phyloP scores from a whole-genome alignment of 306 rosid genomes.

The Canavalia gladiata region DNA sequence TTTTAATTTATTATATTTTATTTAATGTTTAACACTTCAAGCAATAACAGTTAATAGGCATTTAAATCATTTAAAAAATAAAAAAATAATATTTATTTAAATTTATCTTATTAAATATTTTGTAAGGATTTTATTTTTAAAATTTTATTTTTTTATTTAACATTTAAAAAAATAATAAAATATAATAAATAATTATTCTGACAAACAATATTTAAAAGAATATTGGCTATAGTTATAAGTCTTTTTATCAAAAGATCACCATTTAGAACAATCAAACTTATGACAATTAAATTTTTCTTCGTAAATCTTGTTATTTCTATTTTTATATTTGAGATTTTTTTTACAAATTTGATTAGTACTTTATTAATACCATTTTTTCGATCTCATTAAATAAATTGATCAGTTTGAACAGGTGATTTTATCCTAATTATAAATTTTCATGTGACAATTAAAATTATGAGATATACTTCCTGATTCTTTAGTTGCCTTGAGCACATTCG shows the following conservation, averaged over 20 bases:
- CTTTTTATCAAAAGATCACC: conserved; percentile 21
- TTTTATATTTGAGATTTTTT: conserved; percentile 2
- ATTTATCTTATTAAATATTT: no score
- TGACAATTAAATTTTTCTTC: neutral
- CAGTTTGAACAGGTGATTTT: neutral
- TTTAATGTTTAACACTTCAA: no score
- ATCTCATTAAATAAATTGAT: conserved; percentile 37
- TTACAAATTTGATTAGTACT: conserved; percentile 1
- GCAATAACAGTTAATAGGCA: no score
- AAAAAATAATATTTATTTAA: no score
- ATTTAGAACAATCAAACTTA: conserved; percentile 1
- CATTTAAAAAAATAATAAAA: no score
- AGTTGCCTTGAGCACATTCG: conserved; percentile 1
- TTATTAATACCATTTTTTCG: conserved; percentile 16
- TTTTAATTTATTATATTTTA: no score
- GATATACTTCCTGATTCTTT: conserved; percentile 19
- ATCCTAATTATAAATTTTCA: conserved; percentile 29
- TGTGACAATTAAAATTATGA: neutral
- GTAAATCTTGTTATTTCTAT: neutral
- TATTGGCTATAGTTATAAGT: neutral
- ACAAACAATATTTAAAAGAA: no score
- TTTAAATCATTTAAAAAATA: no score
- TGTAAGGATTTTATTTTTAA: no score
- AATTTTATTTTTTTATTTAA: no score
- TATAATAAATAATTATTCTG: no score